Conservation (phyloP, 78 protist species). For the Dictyostelium citrinum region DNA sequence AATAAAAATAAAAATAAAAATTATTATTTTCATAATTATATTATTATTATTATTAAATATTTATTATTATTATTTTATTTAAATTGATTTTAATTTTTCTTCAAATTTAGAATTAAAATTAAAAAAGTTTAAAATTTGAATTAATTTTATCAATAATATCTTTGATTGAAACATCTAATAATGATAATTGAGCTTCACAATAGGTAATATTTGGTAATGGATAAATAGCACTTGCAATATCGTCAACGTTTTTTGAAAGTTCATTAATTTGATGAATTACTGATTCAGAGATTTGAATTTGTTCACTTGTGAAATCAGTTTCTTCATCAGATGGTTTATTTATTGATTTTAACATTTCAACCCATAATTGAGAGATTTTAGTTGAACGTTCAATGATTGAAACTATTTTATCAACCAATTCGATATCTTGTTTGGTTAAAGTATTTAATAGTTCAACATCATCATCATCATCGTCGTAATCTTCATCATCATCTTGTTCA, state of each 20-base stretch:
- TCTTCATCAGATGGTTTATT: neutral
- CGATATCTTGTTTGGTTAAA: slow-evolving; percentile 10
- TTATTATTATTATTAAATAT: neutral
- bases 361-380: neutral
- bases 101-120: neutral
- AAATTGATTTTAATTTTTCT: neutral
- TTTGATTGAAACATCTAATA: neutral
- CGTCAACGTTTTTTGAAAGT: slow-evolving; percentile 46
- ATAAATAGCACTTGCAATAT: slow-evolving; percentile 50
- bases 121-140: neutral
- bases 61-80: neutral
- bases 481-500: slow-evolving; percentile 45
- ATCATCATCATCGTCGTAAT: neutral
- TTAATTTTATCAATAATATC: neutral
- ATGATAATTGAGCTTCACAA: neutral
- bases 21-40: too few relatives aligned
- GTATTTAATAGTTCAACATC: neutral
- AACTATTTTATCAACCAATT: neutral
- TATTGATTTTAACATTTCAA: neutral
- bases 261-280: neutral
- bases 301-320: neutral
- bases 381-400: neutral
- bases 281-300: neutral
- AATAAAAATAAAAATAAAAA: too few relatives aligned
- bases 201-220: slow-evolving; percentile 32